Base-by-base conservation (phyloP, 2,329 filamentous ascomycete genomes). In the Davidsoniella eucalypti region DNA sequence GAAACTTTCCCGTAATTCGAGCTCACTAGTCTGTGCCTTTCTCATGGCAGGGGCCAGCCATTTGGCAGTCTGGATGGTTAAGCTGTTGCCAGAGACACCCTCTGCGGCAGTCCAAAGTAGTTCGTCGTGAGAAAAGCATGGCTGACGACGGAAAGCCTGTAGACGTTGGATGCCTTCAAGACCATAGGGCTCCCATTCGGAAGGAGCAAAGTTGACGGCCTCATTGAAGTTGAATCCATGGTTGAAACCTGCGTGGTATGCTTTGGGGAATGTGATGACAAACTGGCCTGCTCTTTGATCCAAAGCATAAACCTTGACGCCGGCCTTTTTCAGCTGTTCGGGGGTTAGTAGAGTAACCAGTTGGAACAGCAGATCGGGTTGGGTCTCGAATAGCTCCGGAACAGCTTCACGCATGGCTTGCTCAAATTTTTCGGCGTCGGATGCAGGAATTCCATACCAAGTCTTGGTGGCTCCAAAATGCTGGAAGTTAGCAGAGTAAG, bases 221-320 rank as follows among this genome's bases (percentile, higher is more conserved):
- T 98, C 92, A 58, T 98, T 98, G 65, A 95, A 94, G 61, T 98
- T 98, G 69, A 98, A 98, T 0, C 84, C 92, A 59, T 98, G 92
- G 59, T 98, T 98, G 67, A 98, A 98, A 0, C 92, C 92, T 5
- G 92, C 90, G 62, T 98, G 92, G 58, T 96, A 98, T 0, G 92
- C 92, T 62, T 94, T 85, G 0, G 92, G 92, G 58, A 95, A 98
- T 0, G 92, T 98, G 55, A 98, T 81, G 55, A 98, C 88, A 56
- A 98, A 86, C 61, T 98, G 87, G 4, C 92, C 92, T 25, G 92
- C 92, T 57, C 90, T 77, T 63, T 98, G 92, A 61, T 98, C 92
- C n/a, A 95, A 69, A 0, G 92, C 92, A 61, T 87, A 96, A 2
- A 96, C 90, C 44, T 84, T 77, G 1, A 98, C 92, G 1, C 88